phyloP scores from a whole-genome alignment of 345 rosid species.

The Aquilaria sinensis region DNA sequence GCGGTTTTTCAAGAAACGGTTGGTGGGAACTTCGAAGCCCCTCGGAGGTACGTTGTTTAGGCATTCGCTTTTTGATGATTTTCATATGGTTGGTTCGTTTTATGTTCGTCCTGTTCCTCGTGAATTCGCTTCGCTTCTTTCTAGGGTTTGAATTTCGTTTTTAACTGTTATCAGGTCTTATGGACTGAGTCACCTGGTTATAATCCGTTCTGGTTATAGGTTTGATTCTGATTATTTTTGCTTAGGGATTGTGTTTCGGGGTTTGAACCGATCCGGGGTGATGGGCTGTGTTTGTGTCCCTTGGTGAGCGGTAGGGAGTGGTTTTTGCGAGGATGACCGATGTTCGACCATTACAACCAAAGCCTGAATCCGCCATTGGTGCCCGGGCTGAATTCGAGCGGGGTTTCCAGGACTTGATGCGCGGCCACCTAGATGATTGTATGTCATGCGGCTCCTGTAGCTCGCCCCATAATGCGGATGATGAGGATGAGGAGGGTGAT shows the following conservation, averaged over 20 bases:
- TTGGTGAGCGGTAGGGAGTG: constrained; percentile 8
- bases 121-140: neutral
- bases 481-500: constrained; percentile 67
- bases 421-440: constrained; percentile 74
- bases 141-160: constrained; percentile 6
- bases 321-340: constrained; percentile 54
- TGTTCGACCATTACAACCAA: constrained; percentile 56
- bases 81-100: neutral
- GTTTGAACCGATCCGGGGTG: neutral
- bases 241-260: neutral
- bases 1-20: no score
- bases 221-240: neutral
- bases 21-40: no score
- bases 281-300: constrained; percentile 6
- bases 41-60: no score
- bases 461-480: constrained; percentile 49
- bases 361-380: constrained; percentile 59
- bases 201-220: constrained; percentile 3
- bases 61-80: neutral
- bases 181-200: constrained; percentile 14
- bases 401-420: constrained; percentile 77
- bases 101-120: neutral
- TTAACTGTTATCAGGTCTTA: constrained; percentile 21
- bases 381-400: constrained; percentile 57
- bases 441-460: constrained; percentile 77